Percentiles rank a stretch among this genome's conserved stretches.
Conservation (phyloP, 306 rosid species). For the Dryas drummondii region DNA sequence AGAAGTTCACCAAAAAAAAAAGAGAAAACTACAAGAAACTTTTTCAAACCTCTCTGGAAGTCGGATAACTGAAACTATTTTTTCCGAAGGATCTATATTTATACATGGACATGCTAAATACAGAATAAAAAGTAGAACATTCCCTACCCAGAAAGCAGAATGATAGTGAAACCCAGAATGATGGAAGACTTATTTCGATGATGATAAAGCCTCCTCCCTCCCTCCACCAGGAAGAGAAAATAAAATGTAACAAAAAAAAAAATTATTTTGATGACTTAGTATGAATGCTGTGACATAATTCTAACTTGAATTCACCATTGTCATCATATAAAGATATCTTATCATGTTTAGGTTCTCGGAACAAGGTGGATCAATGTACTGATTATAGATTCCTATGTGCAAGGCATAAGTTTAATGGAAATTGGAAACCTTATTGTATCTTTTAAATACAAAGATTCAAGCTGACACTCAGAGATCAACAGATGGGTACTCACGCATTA, state of each 20-base stretch:
- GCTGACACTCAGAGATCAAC: background rate
- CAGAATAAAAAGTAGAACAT: background rate
- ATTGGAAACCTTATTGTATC: background rate
- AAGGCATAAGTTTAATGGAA: background rate
- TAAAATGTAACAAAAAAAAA: background rate
- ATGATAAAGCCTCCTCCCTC: background rate
- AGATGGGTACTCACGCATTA: background rate
- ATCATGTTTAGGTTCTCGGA: background rate
- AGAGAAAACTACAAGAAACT: background rate
- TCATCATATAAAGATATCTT: background rate
- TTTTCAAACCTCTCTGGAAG: background rate
- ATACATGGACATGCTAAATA: background rate
- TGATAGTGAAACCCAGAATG: background rate
- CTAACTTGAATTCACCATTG: background rate
- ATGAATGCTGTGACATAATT: background rate
- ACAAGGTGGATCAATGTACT: conserved; percentile 10
- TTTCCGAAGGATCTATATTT: background rate
- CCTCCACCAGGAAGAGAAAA: background rate
- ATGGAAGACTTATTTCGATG: background rate
- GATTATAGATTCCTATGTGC: background rate
- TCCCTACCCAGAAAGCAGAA: background rate
- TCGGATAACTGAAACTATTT: background rate
- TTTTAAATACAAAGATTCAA: conserved; percentile 3
- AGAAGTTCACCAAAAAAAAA: background rate
- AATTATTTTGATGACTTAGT: conserved; percentile 7